phyloP scores from a whole-genome alignment of 2,329 filamentous ascomycete genomes.

The Beauveria australis region DNA sequence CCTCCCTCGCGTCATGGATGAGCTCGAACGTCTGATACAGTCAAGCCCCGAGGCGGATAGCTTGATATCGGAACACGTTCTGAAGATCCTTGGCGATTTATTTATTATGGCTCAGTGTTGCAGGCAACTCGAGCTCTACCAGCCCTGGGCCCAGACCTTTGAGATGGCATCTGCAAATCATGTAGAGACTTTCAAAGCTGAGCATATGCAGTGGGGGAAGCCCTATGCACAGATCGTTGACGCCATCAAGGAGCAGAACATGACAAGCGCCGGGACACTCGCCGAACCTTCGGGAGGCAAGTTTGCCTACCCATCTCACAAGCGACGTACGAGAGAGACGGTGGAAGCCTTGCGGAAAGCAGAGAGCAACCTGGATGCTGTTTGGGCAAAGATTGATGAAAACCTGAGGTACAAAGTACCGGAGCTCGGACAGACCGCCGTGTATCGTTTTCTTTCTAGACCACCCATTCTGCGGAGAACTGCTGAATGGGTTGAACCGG shows the following conservation, averaged over 20 bases:
- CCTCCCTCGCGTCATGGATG: conserved; percentile 34
- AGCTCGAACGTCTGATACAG: conserved; percentile 37
- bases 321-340: conserved; percentile 36
- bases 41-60: conserved; percentile 26
- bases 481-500: conserved; percentile 35
- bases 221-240: conserved; percentile 12
- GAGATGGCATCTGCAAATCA: conserved; percentile 20
- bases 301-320: conserved; percentile 36
- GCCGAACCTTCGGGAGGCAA: conserved; percentile 27
- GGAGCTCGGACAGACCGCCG: conserved; percentile 19
- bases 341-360: conserved; percentile 35
- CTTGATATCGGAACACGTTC: conserved; percentile 30
- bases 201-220: conserved; percentile 16
- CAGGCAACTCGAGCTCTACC: conserved; percentile 36
- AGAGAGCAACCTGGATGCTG: conserved; percentile 38
- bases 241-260: conserved; percentile 14
- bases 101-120: conserved; percentile 36
- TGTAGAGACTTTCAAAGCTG: conserved; percentile 2
- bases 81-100: conserved; percentile 32
- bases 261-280: conserved; percentile 14
- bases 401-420: neutral
- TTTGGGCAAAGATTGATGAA: conserved; percentile 33
- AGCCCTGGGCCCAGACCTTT: conserved; percentile 39
- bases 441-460: conserved; percentile 23
- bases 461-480: conserved; percentile 37